A percentile compares a stretch with the other conserved stretches of the same genome.
phyloP scores from a whole-genome alignment of 2,329 filamentous ascomycete genomes.

The Kalmusia sp. region DNA sequence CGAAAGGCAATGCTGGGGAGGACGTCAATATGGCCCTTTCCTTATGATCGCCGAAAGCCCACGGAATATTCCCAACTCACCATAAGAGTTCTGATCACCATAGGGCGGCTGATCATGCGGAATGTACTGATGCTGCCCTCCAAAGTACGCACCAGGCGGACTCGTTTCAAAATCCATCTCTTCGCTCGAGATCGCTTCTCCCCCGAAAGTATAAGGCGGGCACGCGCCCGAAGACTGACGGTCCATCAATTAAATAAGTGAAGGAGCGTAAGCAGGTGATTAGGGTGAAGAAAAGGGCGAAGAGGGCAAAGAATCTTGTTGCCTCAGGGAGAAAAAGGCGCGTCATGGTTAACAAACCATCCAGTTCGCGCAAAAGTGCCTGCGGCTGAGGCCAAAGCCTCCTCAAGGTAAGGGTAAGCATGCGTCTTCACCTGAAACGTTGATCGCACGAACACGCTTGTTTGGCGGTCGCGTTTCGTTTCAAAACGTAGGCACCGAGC shows the following conservation, averaged over 20 bases:
- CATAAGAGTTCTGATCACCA: conserved; percentile 10
- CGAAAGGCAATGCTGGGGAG: conserved; percentile 17
- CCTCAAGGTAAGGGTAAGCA: conserved; percentile 23
- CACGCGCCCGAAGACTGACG: conserved; percentile 10
- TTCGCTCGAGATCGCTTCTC: not conserved
- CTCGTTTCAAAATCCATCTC: conserved; percentile 12
- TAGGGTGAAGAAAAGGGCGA: not conserved
- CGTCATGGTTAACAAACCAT: conserved; percentile 4
- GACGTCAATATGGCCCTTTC: conserved; percentile 1
- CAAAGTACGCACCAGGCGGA: conserved; percentile 10
- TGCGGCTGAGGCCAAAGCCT: conserved; percentile 12
- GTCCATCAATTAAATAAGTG: conserved; percentile 10
- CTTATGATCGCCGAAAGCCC: not conserved
- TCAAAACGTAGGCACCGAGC: conserved; percentile 22
- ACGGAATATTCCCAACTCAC: conserved; percentile 12
- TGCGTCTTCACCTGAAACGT: conserved; percentile 37
- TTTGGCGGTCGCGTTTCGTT: conserved; percentile 28
- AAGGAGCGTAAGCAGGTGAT: not conserved
- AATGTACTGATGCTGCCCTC: conserved; percentile 13
- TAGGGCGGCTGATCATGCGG: conserved; percentile 11
- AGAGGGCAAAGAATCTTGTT: conserved; percentile 2
- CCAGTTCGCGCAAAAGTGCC: conserved; percentile 7
- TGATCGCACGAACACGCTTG: conserved; percentile 15
- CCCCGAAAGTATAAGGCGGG: conserved; percentile 12
- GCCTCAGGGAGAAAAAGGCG: conserved; percentile 12